A percentile compares a stretch with the other conserved stretches of the same genome.
Evolutionary conservation across 768 basidiomycete genomes (phyloP).

Genomic region (Tricholoma furcatifolium): DNA sequence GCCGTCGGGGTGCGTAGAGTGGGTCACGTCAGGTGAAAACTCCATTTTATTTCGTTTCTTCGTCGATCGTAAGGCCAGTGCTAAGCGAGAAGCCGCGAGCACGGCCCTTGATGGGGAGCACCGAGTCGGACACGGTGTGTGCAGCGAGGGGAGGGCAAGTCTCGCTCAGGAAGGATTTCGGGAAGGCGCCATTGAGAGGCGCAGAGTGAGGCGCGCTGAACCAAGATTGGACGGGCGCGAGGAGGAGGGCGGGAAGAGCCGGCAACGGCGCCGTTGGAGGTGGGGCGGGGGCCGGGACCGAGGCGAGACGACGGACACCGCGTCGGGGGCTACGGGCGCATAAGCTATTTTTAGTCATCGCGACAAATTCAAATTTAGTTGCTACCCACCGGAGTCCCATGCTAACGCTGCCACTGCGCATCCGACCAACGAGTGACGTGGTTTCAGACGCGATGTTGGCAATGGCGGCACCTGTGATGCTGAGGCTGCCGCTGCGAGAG

Average conservation of each 20-base stretch:
- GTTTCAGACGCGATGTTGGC: slow-evolving; percentile 23
- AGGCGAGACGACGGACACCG: slow-evolving; percentile 32
- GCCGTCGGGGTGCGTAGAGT: no score
- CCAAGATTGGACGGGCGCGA: slow-evolving; percentile 12
- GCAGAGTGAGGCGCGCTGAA: slow-evolving; percentile 11
- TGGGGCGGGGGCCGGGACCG: slow-evolving; percentile 33
- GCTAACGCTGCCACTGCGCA: slow-evolving; percentile 56
- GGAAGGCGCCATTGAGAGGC: slow-evolving; percentile 9
- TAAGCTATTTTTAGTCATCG: slow-evolving; percentile 3
- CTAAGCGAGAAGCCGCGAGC: slow-evolving; percentile 32
- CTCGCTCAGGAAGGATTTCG: neutral
- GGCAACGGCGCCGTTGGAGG: slow-evolving; percentile 42
- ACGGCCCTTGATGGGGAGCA: slow-evolving; percentile 20
- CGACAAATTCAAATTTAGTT: slow-evolving; percentile 8
- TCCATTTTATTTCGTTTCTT: slow-evolving; percentile 42
- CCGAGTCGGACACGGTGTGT: slow-evolving; percentile 3
- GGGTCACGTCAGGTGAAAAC: neutral
- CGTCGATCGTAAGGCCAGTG: slow-evolving; percentile 32
- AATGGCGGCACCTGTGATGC: slow-evolving; percentile 9
- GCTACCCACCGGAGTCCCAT: slow-evolving; percentile 24
- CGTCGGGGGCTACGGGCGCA: slow-evolving; percentile 35
- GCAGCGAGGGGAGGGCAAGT: slow-evolving; percentile 1
- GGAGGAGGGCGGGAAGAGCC: slow-evolving; percentile 25
- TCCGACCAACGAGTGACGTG: slow-evolving; percentile 48
- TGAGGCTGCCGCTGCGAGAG: slow-evolving; percentile 46